Evolutionary conservation across 345 rosid genomes (phyloP), one percentile per base, ranked within the genome.

Genomic region (Ricinus communis): DNA sequence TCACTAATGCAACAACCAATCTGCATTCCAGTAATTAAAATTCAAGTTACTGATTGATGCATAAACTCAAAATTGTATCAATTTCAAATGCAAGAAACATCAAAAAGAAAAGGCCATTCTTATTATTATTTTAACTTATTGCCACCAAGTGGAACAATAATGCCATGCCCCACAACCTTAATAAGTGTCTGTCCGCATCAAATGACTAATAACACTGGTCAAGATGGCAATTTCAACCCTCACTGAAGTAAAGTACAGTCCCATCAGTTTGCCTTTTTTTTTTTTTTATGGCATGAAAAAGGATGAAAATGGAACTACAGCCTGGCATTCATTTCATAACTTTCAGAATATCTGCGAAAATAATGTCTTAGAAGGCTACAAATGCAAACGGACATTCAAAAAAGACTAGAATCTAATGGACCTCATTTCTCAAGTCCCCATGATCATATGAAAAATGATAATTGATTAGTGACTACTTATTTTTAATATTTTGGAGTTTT

Each of bases 1-100:
- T 77, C 68, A 71, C 80, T 49, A 77, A 43, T 21, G 67, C 76
- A 22, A 71, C 72, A 3, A 57, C 36, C 27, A 71, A 77, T 53
- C 80, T 77, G 76, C 71, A 66, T 28, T 52, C 25, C 3, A 55
- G 2, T 18, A 45, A 58, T 6, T 31, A 25, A 43, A 15, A 53
- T 0, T n/a, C n/a, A n/a, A n/a, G n/a, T n/a, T n/a, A n/a, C n/a
- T n/a, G n/a, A n/a, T n/a, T n/a, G n/a, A n/a, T 43, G 22, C 43
- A 18, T 24, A 43, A 45, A 13, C 50, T 18, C 5, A 1, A 47
- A 6, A 9, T 24, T 0, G n/a, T 13, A 43, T 1, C 22, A 2
- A 22, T 27, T 46, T 8, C 15, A 46, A 24, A 21, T 13, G 15
- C 24, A 24, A 25, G 45, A 24, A 51, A 50, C 16, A 43, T 22